A percentile compares a stretch with the other conserved stretches of the same genome.
These are phyloP conservation scores for Toxicodendron radicans DNA, from an alignment of 345 rosid species.

Conservation along the genomic window DNA sequence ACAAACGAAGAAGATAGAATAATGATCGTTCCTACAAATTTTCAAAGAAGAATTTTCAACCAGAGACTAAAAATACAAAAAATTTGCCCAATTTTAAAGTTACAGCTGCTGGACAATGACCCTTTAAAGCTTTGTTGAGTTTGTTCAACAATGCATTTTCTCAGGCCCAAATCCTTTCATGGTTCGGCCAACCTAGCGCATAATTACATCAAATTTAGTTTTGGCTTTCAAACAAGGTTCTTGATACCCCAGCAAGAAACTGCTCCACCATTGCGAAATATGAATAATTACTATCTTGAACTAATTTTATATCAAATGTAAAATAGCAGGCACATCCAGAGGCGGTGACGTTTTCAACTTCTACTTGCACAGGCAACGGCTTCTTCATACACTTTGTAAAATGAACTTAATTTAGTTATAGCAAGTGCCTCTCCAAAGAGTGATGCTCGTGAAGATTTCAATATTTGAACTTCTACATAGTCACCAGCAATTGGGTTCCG, in stretches of 20 bases:
- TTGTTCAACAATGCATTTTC: background rate
- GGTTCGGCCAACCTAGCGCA: background rate
- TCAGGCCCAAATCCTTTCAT: background rate
- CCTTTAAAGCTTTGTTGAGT: background rate
- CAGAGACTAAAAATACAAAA: background rate
- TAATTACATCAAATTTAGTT: constrained; percentile 9
- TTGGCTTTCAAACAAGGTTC: background rate
- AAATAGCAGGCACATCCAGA: background rate
- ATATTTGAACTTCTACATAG: constrained; percentile 69
- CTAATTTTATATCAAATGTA: background rate
- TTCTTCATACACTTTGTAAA: constrained; percentile 42
- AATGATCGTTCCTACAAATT: background rate
- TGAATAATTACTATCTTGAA: background rate
- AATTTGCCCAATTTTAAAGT: background rate
- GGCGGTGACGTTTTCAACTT: constrained; percentile 19
- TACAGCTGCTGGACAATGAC: background rate
- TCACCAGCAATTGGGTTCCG: constrained; percentile 70
- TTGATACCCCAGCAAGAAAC: background rate
- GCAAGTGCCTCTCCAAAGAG: constrained; percentile 74
- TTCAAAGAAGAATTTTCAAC: background rate
- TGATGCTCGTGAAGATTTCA: constrained; percentile 71
- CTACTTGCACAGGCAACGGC: constrained; percentile 52
- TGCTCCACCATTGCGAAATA: constrained; percentile 10
- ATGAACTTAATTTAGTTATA: constrained; percentile 66
- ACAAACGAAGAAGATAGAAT: background rate